Conservation (phyloP, 2,329 filamentous ascomycete species). For the Fusarium anguioides region DNA sequence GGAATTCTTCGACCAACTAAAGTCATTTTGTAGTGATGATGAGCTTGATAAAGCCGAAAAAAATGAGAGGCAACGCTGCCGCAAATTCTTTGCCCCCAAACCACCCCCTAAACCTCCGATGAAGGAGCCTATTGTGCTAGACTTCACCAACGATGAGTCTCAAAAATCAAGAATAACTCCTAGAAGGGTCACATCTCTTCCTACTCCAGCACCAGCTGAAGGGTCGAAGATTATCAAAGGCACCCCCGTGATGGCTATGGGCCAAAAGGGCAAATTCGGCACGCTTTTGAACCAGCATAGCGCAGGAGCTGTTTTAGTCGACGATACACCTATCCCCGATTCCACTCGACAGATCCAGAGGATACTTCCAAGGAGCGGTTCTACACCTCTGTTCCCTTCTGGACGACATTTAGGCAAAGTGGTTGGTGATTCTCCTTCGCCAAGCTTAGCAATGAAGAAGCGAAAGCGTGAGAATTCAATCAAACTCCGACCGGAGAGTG, state of each 20-base stretch:
- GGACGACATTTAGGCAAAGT: constrained; percentile 13
- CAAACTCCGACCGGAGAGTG: constrained; percentile 60
- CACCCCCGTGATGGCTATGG: constrained; percentile 44
- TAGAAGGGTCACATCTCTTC: constrained; percentile 33
- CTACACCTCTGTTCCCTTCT: constrained; percentile 46
- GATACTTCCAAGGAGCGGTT: constrained; percentile 43
- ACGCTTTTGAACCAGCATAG: constrained; percentile 33
- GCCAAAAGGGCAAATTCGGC: constrained; percentile 36
- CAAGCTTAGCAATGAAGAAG: constrained; percentile 52
- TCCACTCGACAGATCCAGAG: constrained; percentile 33
- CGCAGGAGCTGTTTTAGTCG: constrained; percentile 37
- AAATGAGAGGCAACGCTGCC: constrained; percentile 47
- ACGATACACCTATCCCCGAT: constrained; percentile 47
- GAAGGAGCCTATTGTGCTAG: constrained; percentile 22
- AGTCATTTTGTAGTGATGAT: constrained; percentile 50
- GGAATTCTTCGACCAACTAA: constrained; percentile 59
- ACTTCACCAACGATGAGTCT: constrained; percentile 32
- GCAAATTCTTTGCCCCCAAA: constrained; percentile 45
- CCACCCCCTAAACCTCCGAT: constrained; percentile 1
- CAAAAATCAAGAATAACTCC: constrained; percentile 28
- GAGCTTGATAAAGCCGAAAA: constrained; percentile 48
- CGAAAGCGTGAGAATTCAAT: constrained; percentile 57
- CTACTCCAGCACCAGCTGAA: constrained; percentile 17
- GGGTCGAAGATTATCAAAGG: constrained; percentile 43
- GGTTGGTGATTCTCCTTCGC: constrained; percentile 42